These are phyloP conservation scores for Gillenia trifoliata DNA, from an alignment of 306 rosid species.

Conservation along the genomic window DNA sequence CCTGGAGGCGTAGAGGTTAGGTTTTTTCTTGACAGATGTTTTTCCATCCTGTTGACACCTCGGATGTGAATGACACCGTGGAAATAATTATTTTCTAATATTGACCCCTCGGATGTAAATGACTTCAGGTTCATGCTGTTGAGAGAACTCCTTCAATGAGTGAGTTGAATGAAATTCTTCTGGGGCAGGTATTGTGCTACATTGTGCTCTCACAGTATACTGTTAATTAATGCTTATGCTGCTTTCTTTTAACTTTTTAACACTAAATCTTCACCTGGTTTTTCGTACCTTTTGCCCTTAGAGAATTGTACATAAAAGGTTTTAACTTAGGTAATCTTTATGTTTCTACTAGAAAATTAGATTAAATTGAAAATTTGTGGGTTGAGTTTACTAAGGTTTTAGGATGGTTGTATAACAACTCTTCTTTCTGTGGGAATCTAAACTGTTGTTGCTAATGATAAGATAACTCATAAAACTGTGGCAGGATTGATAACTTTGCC, in stretches of 20 bases:
- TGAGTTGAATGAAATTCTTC: slow-evolving; percentile 88
- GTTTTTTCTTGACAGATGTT: slow-evolving; percentile 13
- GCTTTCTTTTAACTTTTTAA: not conserved
- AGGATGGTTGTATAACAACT: not conserved
- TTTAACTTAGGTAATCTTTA: not conserved
- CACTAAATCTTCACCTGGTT: not conserved
- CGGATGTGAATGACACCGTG: slow-evolving; percentile 4
- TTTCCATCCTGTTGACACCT: not conserved
- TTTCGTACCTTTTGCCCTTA: not conserved
- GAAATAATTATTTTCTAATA: not conserved
- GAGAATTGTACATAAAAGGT: not conserved
- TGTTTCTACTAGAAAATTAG: not conserved
- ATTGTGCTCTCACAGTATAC: slow-evolving; percentile 10
- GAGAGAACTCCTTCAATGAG: slow-evolving; percentile 99
- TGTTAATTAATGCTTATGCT: not conserved
- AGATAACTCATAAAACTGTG: not conserved
- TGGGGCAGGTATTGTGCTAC: slow-evolving; percentile 72
- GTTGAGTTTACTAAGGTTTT: not conserved
- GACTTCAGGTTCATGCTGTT: slow-evolving; percentile 80
- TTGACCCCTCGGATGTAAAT: not conserved
- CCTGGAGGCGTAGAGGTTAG: slow-evolving; percentile 94
- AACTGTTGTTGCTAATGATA: too few species aligned
- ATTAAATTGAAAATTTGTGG: not conserved
- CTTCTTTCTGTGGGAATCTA: not conserved
- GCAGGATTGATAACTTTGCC: not conserved